Percentiles rank a stretch among this genome's conserved stretches.
These are phyloP conservation scores for Clarireedia homoeocarpa DNA, from an alignment of 2,329 filamentous ascomycete genomes.

Conservation along the genomic window DNA sequence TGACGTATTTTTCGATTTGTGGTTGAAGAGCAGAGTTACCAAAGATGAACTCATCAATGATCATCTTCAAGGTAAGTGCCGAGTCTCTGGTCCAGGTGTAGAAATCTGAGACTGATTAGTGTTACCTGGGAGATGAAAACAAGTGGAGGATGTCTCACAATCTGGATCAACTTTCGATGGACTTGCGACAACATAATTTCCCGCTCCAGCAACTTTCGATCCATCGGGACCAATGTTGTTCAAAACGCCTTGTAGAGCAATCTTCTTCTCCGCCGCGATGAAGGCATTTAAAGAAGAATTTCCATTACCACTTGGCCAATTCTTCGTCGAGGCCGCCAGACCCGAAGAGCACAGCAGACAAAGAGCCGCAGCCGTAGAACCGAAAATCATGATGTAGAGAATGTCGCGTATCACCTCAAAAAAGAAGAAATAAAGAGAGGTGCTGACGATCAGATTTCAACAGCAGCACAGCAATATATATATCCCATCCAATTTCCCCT, in stretches of 20 bases:
- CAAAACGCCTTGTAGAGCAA: conserved; percentile 44
- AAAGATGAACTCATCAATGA: conserved; percentile 57
- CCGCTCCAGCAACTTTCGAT: conserved; percentile 38
- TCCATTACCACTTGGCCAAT: neutral
- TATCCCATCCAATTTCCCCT: too few relatives aligned
- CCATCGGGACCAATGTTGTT: conserved; percentile 49
- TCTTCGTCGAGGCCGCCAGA: neutral
- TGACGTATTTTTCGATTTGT: conserved; percentile 59
- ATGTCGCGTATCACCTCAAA: neutral
- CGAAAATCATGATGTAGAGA: neutral
- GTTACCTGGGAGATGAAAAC: neutral
- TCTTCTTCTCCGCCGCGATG: conserved; percentile 36
- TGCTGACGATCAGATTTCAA: too few relatives aligned
- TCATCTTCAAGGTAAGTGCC: conserved; percentile 60
- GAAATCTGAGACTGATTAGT: conserved; percentile 45
- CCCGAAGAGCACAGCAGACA: neutral
- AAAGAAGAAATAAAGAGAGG: too few relatives aligned
- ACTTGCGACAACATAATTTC: conserved; percentile 47
- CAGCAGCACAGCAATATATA: too few relatives aligned
- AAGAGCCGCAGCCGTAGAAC: neutral
- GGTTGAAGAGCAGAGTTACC: conserved; percentile 40
- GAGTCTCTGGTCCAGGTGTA: conserved; percentile 73
- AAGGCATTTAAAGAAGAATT: conserved; percentile 26
- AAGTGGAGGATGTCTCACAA: conserved; percentile 35
- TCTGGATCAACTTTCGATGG: conserved; percentile 45